A percentile compares a stretch with the other conserved stretches of the same genome.
Evolutionary conservation across 495 filamentous ascomycete species (phyloP).

Genomic region (Oleoguttula mirabilis): DNA sequence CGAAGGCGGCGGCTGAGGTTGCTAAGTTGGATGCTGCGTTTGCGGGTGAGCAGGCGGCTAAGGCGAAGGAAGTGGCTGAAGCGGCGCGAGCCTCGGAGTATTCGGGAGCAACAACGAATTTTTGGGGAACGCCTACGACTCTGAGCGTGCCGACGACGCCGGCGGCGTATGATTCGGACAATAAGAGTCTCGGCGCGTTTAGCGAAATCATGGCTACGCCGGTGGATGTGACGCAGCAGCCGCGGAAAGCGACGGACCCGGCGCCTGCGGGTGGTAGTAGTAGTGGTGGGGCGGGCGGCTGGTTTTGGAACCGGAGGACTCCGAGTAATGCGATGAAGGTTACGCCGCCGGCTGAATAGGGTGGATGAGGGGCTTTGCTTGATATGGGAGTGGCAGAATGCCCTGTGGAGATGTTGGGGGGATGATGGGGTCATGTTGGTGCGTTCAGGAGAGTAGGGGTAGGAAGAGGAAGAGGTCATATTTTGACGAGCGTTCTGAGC

Average conservation of each 20-base stretch:
- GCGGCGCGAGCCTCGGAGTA: background rate
- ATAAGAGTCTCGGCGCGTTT: background rate
- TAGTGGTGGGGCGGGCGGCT: constrained; percentile 2
- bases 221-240: background rate
- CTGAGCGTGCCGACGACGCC: constrained; percentile 6
- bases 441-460: too few relatives aligned
- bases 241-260: constrained; percentile 1
- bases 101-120: background rate
- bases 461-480: too few relatives aligned
- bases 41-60: constrained; percentile 3
- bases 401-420: too few relatives aligned
- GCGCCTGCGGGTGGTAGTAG: background rate
- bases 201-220: constrained; percentile 2
- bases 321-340: too few relatives aligned
- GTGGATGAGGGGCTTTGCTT: too few relatives aligned
- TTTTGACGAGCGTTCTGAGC: too few relatives aligned
- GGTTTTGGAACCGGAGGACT: constrained; percentile 19
- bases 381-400: too few relatives aligned
- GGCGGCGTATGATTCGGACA: constrained; percentile 1
- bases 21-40: constrained; percentile 7
- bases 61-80: constrained; percentile 1
- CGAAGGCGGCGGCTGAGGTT: constrained; percentile 6
- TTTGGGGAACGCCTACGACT: too few relatives aligned
- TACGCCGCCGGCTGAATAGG: too few relatives aligned
- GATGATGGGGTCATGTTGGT: too few relatives aligned